phyloP scores from a whole-genome alignment of 768 basidiomycete genomes.

The Leccinellum luteum region DNA sequence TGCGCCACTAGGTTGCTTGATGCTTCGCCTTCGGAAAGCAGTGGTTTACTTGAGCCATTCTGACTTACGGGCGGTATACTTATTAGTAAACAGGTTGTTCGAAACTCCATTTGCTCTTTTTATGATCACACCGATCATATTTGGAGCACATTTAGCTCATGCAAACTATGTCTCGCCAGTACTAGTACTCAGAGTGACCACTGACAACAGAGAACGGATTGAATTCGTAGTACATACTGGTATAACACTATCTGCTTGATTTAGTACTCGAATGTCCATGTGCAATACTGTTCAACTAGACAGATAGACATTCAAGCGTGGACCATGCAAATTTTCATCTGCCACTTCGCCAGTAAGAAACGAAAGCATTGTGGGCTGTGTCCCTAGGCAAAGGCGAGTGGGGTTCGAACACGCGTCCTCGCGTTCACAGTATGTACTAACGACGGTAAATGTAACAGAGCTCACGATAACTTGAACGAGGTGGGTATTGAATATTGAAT shows the following conservation, averaged over 20 bases:
- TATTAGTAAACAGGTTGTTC: too few relatives aligned
- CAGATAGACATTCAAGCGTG: constrained; percentile 73
- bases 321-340: constrained; percentile 58
- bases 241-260: constrained; percentile 45
- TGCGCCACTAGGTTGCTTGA: not conserved
- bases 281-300: constrained; percentile 25
- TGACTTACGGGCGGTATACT: not conserved
- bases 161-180: not conserved
- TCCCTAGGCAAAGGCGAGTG: constrained; percentile 76
- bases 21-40: not conserved
- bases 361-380: constrained; percentile 73
- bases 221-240: not conserved
- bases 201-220: not conserved
- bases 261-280: constrained; percentile 81
- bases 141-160: not conserved
- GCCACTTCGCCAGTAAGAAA: constrained; percentile 77
- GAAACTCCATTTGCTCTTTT: not conserved
- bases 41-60: not conserved
- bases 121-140: not conserved
- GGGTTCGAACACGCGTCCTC: constrained; percentile 19
- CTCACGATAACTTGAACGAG: not conserved
- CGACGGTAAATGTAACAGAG: not conserved
- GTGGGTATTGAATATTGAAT: too few relatives aligned
- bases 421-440: not conserved
- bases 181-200: not conserved